Evolutionary conservation across 345 rosid species (phyloP), one percentile per base, ranked within the genome.

Genomic region (Bretschneidera sinensis): DNA sequence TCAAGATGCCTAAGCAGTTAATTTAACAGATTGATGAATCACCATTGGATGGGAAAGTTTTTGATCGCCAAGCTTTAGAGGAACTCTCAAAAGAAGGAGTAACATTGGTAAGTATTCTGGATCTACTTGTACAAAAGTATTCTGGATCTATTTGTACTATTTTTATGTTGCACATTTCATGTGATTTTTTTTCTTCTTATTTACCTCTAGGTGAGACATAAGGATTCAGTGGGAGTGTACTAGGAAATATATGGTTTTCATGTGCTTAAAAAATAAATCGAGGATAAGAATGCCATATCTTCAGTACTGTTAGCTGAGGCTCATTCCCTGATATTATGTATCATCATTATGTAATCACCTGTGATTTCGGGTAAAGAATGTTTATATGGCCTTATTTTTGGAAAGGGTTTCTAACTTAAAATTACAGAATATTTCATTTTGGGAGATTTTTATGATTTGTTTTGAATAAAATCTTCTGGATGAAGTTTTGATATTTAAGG

Each of bases 41-140:
- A 58, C 98, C 98, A 13, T 43, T 92, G 77, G 97, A 94, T 79
- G 97, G 99, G 62, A 86, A 86, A 61, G 67, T 70, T 21, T 94
- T 94, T 71, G 99, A 94, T 50, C 92, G 97, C 19, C 84, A 76
- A 74, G 80, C 88, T 65, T 60, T 92, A 54, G 96, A 92, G 74
- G 88, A 87, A 68, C 86, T 94, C 59, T 88, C 99, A 20, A 94
- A 94, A 77, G 99, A 94, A 86, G 97, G 97, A 71, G 95, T 94
- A 48, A 88, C 99, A 16, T 69, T 94, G 92, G 99, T 94, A 79
- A 70, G 76, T 48, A 52, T 51, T 61, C 52, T 60, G 24, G 54
- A 50, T 20, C 39, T 47, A 57, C 10, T 25, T 48, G 9, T 54
- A 49, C 8, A n/a, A n/a, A n/a, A n/a, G n/a, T n/a, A n/a, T n/a